phyloP scores from a whole-genome alignment of 495 filamentous ascomycete species.

The Rhypophila decipiens region DNA sequence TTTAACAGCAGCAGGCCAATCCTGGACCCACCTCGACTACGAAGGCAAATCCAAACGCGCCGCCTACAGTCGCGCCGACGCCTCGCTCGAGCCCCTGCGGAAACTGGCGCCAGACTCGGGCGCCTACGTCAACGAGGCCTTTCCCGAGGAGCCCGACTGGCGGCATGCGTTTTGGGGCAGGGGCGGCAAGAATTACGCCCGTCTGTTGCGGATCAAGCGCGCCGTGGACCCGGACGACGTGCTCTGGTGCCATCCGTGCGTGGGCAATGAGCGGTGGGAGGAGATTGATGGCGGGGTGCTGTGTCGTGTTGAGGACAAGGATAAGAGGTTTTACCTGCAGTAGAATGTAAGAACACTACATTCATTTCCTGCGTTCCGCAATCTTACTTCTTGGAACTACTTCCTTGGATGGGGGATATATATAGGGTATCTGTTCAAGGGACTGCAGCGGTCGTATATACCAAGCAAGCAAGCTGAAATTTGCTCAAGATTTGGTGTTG shows the following conservation, averaged over 20 bases:
- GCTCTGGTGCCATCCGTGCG: conserved; percentile 53
- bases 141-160: conserved; percentile 40
- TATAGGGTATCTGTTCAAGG: no score
- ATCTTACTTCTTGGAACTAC: no score
- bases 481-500: no score
- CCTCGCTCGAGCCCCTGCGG: conserved; percentile 34
- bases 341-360: no score
- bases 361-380: no score
- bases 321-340: no score
- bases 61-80: conserved; percentile 34
- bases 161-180: conserved; percentile 48
- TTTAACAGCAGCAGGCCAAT: conserved; percentile 29
- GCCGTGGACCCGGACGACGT: conserved; percentile 53
- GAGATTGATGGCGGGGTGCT: conserved; percentile 22
- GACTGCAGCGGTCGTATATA: no score
- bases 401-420: no score
- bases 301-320: no score
- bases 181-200: conserved; percentile 39
- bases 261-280: conserved; percentile 58
- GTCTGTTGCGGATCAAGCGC: conserved; percentile 42
- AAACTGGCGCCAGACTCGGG: conserved; percentile 31
- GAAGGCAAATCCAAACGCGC: conserved; percentile 30
- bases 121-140: conserved; percentile 40
- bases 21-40: conserved; percentile 23
- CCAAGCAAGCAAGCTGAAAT: no score